Conservation (phyloP, 1,139 yeast species). For the Geotrichum candidum region DNA sequence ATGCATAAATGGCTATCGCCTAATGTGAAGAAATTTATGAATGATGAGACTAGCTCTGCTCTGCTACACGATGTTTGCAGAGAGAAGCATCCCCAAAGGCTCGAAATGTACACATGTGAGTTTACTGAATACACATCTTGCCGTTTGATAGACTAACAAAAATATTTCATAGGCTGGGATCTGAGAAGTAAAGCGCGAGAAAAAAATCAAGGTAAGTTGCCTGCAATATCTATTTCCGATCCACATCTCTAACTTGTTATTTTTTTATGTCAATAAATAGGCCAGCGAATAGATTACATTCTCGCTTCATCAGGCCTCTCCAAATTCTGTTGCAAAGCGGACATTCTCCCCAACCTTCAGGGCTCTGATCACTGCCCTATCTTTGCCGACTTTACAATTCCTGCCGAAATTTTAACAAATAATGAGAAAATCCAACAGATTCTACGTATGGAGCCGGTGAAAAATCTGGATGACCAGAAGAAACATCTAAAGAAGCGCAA, state of each 20-base stretch:
- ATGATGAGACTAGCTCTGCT: conserved; percentile 23
- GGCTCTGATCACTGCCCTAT: conserved; percentile 98
- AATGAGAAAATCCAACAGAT: conserved; percentile 1
- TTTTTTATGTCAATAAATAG: conserved; percentile 31
- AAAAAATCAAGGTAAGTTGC: conserved; percentile 45
- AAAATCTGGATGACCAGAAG: background rate
- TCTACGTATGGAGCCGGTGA: background rate
- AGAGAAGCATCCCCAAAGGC: conserved; percentile 47
- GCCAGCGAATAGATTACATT: conserved; percentile 81
- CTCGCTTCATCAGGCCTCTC: conserved; percentile 42
- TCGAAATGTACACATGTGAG: conserved; percentile 63
- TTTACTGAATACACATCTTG: background rate
- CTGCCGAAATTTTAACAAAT: background rate
- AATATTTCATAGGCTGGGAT: conserved; percentile 56
- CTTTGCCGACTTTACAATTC: conserved; percentile 52
- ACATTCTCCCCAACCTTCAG: conserved; percentile 60
- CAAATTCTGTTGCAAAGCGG: conserved; percentile 43
- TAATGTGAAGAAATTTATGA: background rate
- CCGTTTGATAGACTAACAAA: background rate
- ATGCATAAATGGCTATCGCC: conserved; percentile 30
- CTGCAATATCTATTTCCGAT: background rate
- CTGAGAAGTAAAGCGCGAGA: conserved; percentile 73
- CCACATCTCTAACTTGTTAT: background rate
- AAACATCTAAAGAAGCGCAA: conserved; percentile 1
- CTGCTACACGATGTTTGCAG: conserved; percentile 64